Evolutionary conservation across 179 eudicot genomes (phyloP).

Genomic region (Silene coronaria): DNA sequence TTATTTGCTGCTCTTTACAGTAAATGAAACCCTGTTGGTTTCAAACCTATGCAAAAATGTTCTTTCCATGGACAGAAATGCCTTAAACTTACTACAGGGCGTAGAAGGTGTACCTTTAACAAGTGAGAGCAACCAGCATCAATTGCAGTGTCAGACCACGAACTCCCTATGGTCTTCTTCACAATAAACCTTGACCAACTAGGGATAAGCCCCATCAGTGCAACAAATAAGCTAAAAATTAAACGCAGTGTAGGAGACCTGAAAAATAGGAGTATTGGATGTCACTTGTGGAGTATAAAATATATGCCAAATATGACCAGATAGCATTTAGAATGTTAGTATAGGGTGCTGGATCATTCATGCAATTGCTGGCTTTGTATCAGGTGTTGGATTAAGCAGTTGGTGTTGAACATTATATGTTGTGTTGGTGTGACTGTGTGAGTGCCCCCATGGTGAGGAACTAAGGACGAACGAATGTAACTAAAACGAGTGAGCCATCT

Average conservation of each 20-base stretch:
- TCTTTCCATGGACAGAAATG: not conserved
- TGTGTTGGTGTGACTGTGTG: not conserved
- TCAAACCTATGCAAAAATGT: not conserved
- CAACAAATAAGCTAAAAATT: constrained; percentile 46
- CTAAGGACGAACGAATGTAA: not conserved
- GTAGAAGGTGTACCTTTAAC: constrained; percentile 44
- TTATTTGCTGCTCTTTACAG: not conserved
- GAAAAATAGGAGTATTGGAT: constrained; percentile 11
- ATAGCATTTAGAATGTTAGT: not conserved
- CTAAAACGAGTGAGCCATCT: not conserved
- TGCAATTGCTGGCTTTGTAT: not conserved
- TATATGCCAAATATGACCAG: not conserved
- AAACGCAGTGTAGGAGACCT: constrained; percentile 48
- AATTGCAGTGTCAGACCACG: constrained; percentile 75
- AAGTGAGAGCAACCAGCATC: constrained; percentile 56
- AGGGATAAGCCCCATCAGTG: constrained; percentile 59
- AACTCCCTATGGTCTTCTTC: constrained; percentile 50
- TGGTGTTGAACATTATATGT: not conserved
- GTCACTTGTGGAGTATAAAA: not conserved
- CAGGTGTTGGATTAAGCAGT: not conserved
- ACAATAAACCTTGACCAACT: constrained; percentile 44
- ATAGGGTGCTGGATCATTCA: not conserved
- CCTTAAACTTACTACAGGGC: not conserved
- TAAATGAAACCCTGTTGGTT: not conserved
- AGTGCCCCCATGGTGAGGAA: not conserved